These are phyloP conservation scores for Zea mays DNA, from an alignment of 176 grass and related monocot genomes.

Conservation along the genomic window DNA sequence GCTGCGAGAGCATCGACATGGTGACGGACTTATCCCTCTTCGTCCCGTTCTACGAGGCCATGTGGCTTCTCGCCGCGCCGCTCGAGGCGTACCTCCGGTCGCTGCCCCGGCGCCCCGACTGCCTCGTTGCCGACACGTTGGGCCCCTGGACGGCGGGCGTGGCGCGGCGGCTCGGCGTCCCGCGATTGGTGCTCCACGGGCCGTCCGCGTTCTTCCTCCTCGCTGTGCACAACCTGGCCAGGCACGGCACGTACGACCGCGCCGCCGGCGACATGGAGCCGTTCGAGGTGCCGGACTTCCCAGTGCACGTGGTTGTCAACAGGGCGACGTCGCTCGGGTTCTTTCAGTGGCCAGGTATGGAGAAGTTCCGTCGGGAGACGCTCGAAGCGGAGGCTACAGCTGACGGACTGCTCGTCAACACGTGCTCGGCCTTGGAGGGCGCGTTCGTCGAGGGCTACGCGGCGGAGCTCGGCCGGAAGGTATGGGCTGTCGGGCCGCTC, in stretches of 20 bases:
- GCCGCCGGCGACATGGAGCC: constrained; percentile 36
- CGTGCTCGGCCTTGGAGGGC: constrained; percentile 44
- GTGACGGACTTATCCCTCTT: not conserved
- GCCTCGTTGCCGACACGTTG: constrained; percentile 41
- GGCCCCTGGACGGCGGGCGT: constrained; percentile 27
- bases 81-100: constrained; percentile 40
- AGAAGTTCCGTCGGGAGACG: constrained; percentile 29
- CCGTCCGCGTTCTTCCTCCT: constrained; percentile 38
- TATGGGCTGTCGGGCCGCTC: constrained; percentile 56
- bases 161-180: constrained; percentile 30
- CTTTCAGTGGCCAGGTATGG: constrained; percentile 41
- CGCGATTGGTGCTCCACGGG: constrained; percentile 41
- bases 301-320: constrained; percentile 15
- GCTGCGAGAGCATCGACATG: constrained; percentile 49
- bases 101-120: constrained; percentile 39
- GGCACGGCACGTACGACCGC: constrained; percentile 25
- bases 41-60: constrained; percentile 35
- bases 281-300: constrained; percentile 47
- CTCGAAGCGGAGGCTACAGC: constrained; percentile 49
- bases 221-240: constrained; percentile 6
- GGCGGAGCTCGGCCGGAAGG: constrained; percentile 36
- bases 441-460: constrained; percentile 43
- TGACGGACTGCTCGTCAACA: constrained; percentile 55
- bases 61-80: constrained; percentile 33
- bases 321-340: constrained; percentile 44